Evolutionary conservation across 176 grass and related monocot genomes (phyloP).

Genomic region (Ensete ventricosum): DNA sequence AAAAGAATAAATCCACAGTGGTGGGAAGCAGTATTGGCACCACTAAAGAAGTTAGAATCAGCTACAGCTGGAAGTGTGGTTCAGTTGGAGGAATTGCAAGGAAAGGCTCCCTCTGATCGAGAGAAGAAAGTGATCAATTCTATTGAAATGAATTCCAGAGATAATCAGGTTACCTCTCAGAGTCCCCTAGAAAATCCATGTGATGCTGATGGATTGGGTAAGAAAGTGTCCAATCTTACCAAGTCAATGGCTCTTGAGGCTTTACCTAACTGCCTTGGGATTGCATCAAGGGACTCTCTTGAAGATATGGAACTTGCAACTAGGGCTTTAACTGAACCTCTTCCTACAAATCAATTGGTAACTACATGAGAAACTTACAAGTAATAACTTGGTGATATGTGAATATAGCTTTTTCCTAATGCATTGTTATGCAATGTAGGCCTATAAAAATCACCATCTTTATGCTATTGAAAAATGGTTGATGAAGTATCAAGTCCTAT

Average conservation of each 20-base stretch:
- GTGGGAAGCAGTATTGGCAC: slow-evolving; percentile 68
- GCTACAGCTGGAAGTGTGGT: slow-evolving; percentile 36
- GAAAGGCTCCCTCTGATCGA: slow-evolving; percentile 6
- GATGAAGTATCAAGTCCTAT: slow-evolving; percentile 75
- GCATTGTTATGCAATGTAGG: slow-evolving; percentile 37
- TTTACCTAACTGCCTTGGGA: slow-evolving; percentile 3
- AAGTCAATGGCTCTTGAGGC: slow-evolving; percentile 8
- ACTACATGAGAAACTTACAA: neutral
- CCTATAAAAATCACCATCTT: slow-evolving; percentile 78
- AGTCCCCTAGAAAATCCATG: neutral
- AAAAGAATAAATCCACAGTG: slow-evolving; percentile 64
- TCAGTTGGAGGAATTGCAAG: slow-evolving; percentile 21
- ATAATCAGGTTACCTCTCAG: neutral
- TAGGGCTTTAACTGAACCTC: slow-evolving; percentile 77
- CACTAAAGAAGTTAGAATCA: slow-evolving; percentile 62
- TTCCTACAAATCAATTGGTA: slow-evolving; percentile 93
- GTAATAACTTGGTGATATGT: slow-evolving; percentile 15
- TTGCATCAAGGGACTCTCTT: slow-evolving; percentile 23
- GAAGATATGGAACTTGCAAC: slow-evolving; percentile 92
- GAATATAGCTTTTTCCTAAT: slow-evolving; percentile 10
- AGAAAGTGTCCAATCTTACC: neutral
- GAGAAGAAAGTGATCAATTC: neutral
- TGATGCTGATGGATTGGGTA: neutral
- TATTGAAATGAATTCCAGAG: neutral
- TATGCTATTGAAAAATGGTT: slow-evolving; percentile 92